Evolutionary conservation across 768 basidiomycete genomes (phyloP).

Genomic region (Rubroboletus pulcherrimus): DNA sequence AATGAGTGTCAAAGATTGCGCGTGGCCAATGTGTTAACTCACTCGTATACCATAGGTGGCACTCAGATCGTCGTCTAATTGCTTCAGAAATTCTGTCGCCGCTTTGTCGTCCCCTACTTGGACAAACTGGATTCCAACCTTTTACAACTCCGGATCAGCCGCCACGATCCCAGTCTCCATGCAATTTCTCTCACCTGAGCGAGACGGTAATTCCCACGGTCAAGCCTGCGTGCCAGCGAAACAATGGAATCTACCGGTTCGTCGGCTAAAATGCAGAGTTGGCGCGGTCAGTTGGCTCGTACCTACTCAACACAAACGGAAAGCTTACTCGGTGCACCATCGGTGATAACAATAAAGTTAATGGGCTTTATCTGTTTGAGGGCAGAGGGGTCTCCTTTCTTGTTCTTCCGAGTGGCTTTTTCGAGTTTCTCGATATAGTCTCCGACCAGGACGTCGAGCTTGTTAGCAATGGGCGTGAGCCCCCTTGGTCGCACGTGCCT

Average conservation of each 20-base stretch:
- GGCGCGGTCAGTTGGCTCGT: too few relatives aligned
- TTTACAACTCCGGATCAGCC: slow-evolving; percentile 8
- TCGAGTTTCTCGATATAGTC: slow-evolving; percentile 37
- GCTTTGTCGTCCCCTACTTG: slow-evolving; percentile 54
- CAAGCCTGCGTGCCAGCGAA: slow-evolving; percentile 46
- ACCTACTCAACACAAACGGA: background rate
- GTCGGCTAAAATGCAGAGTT: slow-evolving; percentile 37
- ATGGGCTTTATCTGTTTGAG: slow-evolving; percentile 46
- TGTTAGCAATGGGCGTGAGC: slow-evolving; percentile 42
- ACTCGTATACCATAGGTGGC: slow-evolving; percentile 43
- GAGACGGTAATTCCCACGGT: slow-evolving; percentile 47
- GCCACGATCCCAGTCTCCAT: background rate
- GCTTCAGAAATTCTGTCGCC: slow-evolving; percentile 43
- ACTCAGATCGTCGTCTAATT: slow-evolving; percentile 57
- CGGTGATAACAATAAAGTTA: slow-evolving; percentile 60
- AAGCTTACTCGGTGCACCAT: slow-evolving; percentile 55
- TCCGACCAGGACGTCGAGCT: slow-evolving; percentile 37
- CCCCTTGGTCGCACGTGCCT: slow-evolving; percentile 41
- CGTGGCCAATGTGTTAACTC: slow-evolving; percentile 3
- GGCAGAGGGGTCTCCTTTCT: slow-evolving; percentile 19
- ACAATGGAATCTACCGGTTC: slow-evolving; percentile 49
- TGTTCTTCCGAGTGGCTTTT: slow-evolving; percentile 24
- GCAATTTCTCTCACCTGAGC: slow-evolving; percentile 40
- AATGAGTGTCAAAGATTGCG: background rate
- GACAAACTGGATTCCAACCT: slow-evolving; percentile 70